Conservation (phyloP, 306 rosid species). For the Canavalia ensiformis region DNA sequence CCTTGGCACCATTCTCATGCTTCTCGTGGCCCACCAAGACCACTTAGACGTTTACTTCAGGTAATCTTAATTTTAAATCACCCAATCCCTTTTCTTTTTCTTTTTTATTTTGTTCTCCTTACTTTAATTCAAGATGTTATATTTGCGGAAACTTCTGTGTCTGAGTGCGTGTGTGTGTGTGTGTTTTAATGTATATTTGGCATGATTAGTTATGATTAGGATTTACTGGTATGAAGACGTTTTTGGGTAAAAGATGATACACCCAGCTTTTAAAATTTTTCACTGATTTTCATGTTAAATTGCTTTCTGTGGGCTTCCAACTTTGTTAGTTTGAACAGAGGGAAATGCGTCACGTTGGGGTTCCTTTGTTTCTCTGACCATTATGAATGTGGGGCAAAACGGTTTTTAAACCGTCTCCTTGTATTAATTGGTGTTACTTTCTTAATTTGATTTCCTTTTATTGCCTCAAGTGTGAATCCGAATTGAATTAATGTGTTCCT, state of each 20-base stretch:
- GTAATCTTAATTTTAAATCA: constrained; percentile 45
- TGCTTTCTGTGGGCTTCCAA: neutral
- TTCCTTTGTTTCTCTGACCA: neutral
- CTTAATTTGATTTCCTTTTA: neutral
- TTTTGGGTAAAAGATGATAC: constrained; percentile 8
- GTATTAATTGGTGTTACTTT: neutral
- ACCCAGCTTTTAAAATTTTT: neutral
- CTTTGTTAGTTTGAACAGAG: neutral
- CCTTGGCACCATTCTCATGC: constrained; percentile 99
- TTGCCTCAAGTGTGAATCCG: constrained; percentile 26
- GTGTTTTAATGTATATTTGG: too few species aligned
- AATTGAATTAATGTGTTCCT: neutral
- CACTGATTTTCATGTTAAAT: neutral
- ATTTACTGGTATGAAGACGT: neutral
- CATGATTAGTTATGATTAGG: neutral
- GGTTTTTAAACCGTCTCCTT: neutral
- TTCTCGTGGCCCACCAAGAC: constrained; percentile 95
- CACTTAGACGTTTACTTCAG: constrained; percentile 90
- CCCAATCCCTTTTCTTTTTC: neutral
- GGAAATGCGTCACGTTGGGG: neutral
- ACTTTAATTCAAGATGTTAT: neutral
- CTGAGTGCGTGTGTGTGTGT: neutral
- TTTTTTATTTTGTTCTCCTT: neutral
- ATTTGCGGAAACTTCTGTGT: neutral
- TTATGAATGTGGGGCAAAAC: neutral